Base-by-base conservation (phyloP, 2,329 filamentous ascomycete species). In the Fusarium sp. region DNA sequence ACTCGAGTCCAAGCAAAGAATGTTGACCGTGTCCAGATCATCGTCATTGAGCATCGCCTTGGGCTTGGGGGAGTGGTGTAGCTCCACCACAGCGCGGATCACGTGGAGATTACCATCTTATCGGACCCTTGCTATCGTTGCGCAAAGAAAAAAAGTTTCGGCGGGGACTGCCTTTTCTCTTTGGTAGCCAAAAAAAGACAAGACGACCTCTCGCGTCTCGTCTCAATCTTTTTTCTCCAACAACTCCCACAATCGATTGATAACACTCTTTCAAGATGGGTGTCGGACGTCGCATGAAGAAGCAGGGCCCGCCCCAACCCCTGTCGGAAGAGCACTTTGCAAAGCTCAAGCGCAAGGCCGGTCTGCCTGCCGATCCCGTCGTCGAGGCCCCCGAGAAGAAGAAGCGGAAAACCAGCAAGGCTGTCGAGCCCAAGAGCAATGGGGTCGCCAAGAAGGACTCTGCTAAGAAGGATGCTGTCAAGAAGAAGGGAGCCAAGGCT, bases 201-300 rank as follows among this genome's bases (percentile, higher is more conserved):
- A 37, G 54, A 37, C 74, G 64, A 45, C 57, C 64, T 61, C 18
- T 65, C 72, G 58, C 65, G 70, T 67, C 62, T 67, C 62, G 60
- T 65, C 59, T 67, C 62, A 58, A 75, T 74, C 69, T 67, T 65
- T 60, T 29, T 45, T 65, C 45, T 41, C 48, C 61, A 66, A 22
- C 18, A 62, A 63, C 64, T 65, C 64, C 43, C 22, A 24, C 61
- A 64, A 62, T 60, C 60, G 52, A 67, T 63, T 69, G 43, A 48
- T 48, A 48, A 48, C 43, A 48, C 43, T 48, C 43, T 73, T 65
- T 73, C 67, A 91, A 82, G 80, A 98, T 98, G 95, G 95, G 95
- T 87, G 90, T 92, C 72, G 94, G 95, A 83, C 93, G 95, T 82
- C 94, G 95, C 80, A 97, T 98, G 92, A 94, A 95, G 84, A 98